Evolutionary conservation across 306 rosid species (phyloP), one percentile per base, ranked within the genome.

Genomic region (Dicorynia guianensis): DNA sequence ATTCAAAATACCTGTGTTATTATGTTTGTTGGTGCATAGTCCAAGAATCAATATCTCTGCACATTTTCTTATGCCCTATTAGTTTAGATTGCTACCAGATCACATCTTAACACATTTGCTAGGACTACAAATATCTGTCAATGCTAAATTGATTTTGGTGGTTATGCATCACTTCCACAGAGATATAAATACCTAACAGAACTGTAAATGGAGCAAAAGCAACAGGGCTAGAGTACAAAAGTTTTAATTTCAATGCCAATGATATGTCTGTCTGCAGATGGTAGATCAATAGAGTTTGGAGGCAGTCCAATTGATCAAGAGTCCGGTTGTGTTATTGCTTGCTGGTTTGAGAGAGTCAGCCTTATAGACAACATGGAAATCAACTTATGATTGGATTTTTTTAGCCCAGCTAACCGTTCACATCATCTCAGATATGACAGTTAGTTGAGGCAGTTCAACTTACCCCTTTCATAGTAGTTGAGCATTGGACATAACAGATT

Each of bases 331-430:
- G 90, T 94, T 63, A 77, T 92, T 73, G 97, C 96, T 79, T 93
- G 95, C 34, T 89, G 89, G 90, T 95, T 95, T 83, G 97, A 96
- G 65, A 89, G 77, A 66, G 96, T 88, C 36, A 85, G 96, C 79
- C 86, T 92, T 69, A 67, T 90, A 80, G 96, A 94, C 86, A 94
- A 90, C 86, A 83, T 87, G 80, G 97, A 94, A 87, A 88, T 94
- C 72, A 75, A 70, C 67, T 54, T 83, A 35, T 85, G 79, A 87
- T 46, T 38, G 70, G 60, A 48, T 67, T 15, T 9, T 18, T 13
- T 38, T 30, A 76, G 15, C 53, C 52, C 43, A 55, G 44, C 73
- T 38, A 66, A 61, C 72, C 67, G 70, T 18, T 15, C 61, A 19
- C 62, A 11, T 56, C 62, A 62, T 67, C 62, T 43, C 48, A 19